Evolutionary conservation across 2,329 filamentous ascomycete species (phyloP).

Genomic region (Elsinoe perseae): DNA sequence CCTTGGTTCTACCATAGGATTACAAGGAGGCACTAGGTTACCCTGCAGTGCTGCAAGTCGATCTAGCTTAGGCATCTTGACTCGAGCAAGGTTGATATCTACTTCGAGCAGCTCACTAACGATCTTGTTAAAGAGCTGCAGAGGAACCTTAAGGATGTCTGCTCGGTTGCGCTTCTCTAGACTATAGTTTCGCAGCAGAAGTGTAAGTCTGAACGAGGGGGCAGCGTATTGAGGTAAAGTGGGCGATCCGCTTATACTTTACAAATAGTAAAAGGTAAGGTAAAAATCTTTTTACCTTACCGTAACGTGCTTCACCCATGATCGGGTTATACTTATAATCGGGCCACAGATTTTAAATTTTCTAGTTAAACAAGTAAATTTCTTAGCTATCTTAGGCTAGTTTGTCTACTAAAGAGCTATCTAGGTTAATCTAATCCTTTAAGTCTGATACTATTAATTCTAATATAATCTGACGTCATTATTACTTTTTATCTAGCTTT

Average conservation of each 20-base stretch:
- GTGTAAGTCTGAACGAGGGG: constrained; percentile 43
- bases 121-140: constrained; percentile 34
- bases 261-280: not conserved
- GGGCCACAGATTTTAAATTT: not conserved
- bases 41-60: constrained; percentile 42
- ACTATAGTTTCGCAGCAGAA: constrained; percentile 38
- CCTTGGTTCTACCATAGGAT: constrained; percentile 42
- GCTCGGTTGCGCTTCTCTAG: constrained; percentile 30
- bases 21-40: constrained; percentile 33
- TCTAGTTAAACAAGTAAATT: not conserved
- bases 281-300: not conserved
- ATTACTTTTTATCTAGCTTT: not conserved
- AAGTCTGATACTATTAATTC: not conserved
- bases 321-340: too few relatives aligned
- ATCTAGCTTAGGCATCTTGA: constrained; percentile 40
- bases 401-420: not conserved
- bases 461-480: not conserved
- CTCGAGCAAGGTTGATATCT: constrained; percentile 40
- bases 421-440: not conserved
- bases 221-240: too few relatives aligned
- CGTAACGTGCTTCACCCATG: not conserved
- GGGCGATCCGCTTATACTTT: too few relatives aligned
- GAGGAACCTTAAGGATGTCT: constrained; percentile 30
- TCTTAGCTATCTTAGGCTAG: not conserved
- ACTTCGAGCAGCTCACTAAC: constrained; percentile 37